Percentiles rank a stretch among this genome's conserved stretches.
Conservation (phyloP, 352 stramenopile genomes). For the Phytophthora hibernalis region DNA sequence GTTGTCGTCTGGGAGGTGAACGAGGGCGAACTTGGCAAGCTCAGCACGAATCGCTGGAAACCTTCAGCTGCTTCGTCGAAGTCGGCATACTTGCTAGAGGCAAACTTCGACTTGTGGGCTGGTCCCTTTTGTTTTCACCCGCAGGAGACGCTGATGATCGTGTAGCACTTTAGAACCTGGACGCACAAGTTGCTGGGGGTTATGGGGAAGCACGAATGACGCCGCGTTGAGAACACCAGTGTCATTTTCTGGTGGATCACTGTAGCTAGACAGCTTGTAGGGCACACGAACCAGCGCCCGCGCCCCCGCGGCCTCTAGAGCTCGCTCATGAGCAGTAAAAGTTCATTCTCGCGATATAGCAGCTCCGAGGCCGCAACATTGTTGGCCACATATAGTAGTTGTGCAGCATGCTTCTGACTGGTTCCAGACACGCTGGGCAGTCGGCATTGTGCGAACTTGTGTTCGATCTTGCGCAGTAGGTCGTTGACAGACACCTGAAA, state of each 20-base stretch:
- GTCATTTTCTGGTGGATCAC: constrained; percentile 6
- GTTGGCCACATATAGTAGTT: constrained; percentile 71
- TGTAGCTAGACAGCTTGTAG: constrained; percentile 23
- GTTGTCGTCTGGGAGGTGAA: constrained; percentile 24
- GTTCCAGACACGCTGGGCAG: constrained; percentile 70
- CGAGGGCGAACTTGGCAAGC: constrained; percentile 37
- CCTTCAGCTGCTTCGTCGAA: constrained; percentile 44
- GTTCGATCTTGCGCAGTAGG: constrained; percentile 59
- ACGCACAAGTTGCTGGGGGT: constrained; percentile 13
- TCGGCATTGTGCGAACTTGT: constrained; percentile 62
- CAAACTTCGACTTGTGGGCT: constrained; percentile 6
- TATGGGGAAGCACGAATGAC: constrained; percentile 27
- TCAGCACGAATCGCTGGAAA: constrained; percentile 39
- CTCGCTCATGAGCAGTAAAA: constrained; percentile 44
- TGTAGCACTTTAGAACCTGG: constrained; percentile 4
- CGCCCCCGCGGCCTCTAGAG: constrained; percentile 47
- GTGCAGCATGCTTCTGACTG: constrained; percentile 54
- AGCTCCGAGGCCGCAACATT: constrained; percentile 42
- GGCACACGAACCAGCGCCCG: constrained; percentile 28
- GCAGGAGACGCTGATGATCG: constrained; percentile 4
- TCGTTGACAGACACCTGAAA: constrained; percentile 43
- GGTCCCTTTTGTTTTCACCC: constrained; percentile 21
- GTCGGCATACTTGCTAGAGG: constrained; percentile 31
- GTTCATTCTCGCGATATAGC: constrained; percentile 40
- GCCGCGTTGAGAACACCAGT: constrained; percentile 12